Base-by-base conservation (phyloP, 2,329 filamentous ascomycete genomes). In the Sordariomycetes sp. region DNA sequence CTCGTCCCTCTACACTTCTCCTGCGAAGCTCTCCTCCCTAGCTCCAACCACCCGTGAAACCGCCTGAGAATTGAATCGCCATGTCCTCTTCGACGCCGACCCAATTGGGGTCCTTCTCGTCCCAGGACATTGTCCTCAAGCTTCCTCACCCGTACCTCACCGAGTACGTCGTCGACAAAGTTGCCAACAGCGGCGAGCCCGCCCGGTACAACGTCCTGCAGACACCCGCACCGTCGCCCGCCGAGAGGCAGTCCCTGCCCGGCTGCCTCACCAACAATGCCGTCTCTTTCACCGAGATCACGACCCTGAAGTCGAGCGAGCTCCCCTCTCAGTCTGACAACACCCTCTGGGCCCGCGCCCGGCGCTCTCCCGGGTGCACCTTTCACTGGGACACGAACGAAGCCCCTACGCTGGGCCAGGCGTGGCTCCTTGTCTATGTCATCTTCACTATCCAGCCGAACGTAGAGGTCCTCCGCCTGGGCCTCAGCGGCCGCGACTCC, bases 311-410 rank as follows among this genome's bases (percentile, higher is more conserved):
- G 64, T 78, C 76, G 14, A 77, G 73, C 66, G 75, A 79, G 63
- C 69, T 76, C 18, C 77, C 77, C 3, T 66, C 75, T 43, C 70
- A 71, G 52, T 79, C 77, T 59, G 79, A 81, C 69, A 82, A 82
- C 68, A 79, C 77, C 53, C 69, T 77, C 54, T 82, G 79, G 79
- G 79, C 75, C 6, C 72, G 79, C n/a, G 76, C 79, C n/a, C 71
- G 79, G 40, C 76, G 79, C 59, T 78, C 77, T 3, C 79, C 79
- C 3, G 71, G 72, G 57, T 74, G 76, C 50, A 68, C 68, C 6
- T 64, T 78, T 53, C 64, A 66, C 55, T 82, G 79, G 79, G 71
- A 72, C 24, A 69, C 65, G 24, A 61, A 65, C 1, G 64, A 68
- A 18, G 61, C 72, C 2, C 79, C 79, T 0, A 76, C 74, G 0